Base-by-base conservation (phyloP, 768 basidiomycete species). In the Serendipita vermifera region DNA sequence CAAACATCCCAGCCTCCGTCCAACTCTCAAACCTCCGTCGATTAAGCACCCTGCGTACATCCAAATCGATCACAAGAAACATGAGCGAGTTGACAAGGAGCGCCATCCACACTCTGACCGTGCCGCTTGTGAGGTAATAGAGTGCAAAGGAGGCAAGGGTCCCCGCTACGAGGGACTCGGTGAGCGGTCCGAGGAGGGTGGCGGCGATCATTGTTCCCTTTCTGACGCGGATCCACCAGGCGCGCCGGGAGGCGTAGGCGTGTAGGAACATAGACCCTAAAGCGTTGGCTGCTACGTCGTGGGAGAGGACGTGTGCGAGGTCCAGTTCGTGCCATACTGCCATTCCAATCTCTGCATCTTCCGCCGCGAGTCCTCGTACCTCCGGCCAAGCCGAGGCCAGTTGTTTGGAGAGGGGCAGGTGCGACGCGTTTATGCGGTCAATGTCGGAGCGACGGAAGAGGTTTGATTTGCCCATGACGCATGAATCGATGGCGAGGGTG, bases 381-480 rank as follows among this genome's bases (percentile, higher is more conserved):
- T 65, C 64, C 65, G 20, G 66, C 58, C 60, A 71, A 64, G 53
- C 65, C 51, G 36, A 62, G 57, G 29, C 43, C 35, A 9, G 58
- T 32, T 13, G 57, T n/a, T n/a, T n/a, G 55, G 2, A 63, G 62
- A 36, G 53, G 68, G 31, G 64, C 60, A 14, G 63, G 62, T 14
- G 62, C 1, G 80, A 77, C 14, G 80, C 85, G 59, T 83, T 80
- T 56, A 90, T 75, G 26, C 77, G 76, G 56, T 89, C 83, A 48
- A 98, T 67, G 67, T 94, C 90, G 27, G 88, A 88, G 41, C 88
- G 85, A 40, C 89, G 82, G 69, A 92, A 98, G 48, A 99, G 66
- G 67, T 91, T 92, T 36, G 91, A 94, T 71, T 99, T 99, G 60
- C 96, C 96, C 58, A 96, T 84, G 3, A 98, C 91, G 64, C 96